Percentiles rank a stretch among this genome's conserved stretches.
phyloP scores from a whole-genome alignment of 345 rosid genomes.

The Euphorbia pulcherrima region DNA sequence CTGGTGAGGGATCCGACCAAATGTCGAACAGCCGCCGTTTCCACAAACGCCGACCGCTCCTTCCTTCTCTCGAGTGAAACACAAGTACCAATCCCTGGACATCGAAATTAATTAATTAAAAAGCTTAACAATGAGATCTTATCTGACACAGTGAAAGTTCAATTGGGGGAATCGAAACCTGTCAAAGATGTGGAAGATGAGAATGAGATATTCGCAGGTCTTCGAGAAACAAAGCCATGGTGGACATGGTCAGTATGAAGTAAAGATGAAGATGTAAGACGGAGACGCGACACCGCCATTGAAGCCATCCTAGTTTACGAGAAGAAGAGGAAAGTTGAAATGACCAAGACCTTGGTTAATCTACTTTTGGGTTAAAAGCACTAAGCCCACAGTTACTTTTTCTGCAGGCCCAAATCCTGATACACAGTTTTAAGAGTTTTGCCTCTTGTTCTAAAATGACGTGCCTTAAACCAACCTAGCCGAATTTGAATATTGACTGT shows the following conservation, averaged over 20 bases:
- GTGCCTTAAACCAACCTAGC: too few species aligned
- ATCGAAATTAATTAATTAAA: not conserved
- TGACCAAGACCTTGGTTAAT: too few species aligned
- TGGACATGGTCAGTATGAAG: not conserved
- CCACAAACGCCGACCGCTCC: not conserved
- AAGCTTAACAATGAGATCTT: not conserved
- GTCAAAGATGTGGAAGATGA: slow-evolving; percentile 6
- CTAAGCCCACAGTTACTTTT: too few species aligned
- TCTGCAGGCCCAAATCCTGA: too few species aligned
- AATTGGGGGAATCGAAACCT: not conserved
- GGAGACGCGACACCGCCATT: not conserved
- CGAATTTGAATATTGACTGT: too few species aligned
- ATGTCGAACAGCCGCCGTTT: not conserved
- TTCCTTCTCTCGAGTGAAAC: slow-evolving; percentile 14
- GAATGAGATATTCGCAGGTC: not conserved
- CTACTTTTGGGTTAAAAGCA: too few species aligned
- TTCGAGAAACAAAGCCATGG: not conserved
- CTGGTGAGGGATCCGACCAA: not conserved
- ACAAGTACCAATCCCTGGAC: not conserved
- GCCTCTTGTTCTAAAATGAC: too few species aligned
- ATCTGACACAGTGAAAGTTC: not conserved
- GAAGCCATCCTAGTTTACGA: not conserved
- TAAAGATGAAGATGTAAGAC: not conserved
- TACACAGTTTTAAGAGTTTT: too few species aligned
- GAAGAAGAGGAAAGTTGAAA: not conserved